Base-by-base conservation (phyloP, 2,329 filamentous ascomycete genomes). In the Hortaea werneckii region DNA sequence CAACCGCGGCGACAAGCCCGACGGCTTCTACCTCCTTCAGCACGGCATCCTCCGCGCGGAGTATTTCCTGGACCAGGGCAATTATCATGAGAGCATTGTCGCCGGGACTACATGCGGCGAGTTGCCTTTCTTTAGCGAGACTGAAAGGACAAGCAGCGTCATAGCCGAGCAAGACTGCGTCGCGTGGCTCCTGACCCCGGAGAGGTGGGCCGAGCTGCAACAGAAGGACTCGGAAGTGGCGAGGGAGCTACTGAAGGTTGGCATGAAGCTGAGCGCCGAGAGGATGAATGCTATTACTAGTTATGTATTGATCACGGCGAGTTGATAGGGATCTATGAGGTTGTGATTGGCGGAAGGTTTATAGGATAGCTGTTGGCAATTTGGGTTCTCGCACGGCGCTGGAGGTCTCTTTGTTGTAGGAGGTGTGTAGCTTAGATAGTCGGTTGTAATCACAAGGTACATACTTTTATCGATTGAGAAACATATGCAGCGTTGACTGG, bases 61-160 rank as follows among this genome's bases (percentile, higher is more conserved):
- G 58, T 96, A 98, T 62, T 78, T 90, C 51, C 75, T 94, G 29
- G 88, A 92, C 1, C 92, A 96, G 62, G 92, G 92, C 0, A 78
- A 77, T 56, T 85, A 94, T 55, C 87, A 85, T 50, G 92, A 98
- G 65, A 86, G 87, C 58, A 95, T 96, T 45, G 83, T 95, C 1
- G 86, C 89, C 0, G 92, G 92, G 11, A 92, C 92, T 1, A 95
- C 92, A 0, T 96, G 90, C 57, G 92, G 92, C 32, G 92, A 98
- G 68, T 67, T 98, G 44, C 92, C 92, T 0, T 98, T 98, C 70
- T 98, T 98, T 68, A 87, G 83, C 2, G 86, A 94, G 59, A 96
- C 90, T 1, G 74, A 79, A 43, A 78, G 92, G 12, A 96, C 89
- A 4, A 88, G 88, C 1, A 95, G 85, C 0, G 88, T 94, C 8